Base-by-base conservation (phyloP, 1,284 basidiomycete genomes). In the Ustilago crameri region DNA sequence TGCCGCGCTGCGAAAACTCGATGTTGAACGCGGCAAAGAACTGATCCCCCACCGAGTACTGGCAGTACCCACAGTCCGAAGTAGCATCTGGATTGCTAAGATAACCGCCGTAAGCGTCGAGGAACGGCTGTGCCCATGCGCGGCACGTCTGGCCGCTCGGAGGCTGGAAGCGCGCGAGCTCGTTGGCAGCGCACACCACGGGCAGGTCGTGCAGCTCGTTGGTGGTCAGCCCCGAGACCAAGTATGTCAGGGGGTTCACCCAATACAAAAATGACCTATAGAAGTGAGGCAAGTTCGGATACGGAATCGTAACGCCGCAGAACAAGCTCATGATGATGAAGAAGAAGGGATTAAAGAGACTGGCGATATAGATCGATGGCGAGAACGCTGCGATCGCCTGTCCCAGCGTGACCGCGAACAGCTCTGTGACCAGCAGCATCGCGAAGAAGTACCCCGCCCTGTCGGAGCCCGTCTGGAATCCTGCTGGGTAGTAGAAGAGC, bases 401-500 rank as follows among this genome's bases (percentile, higher is more conserved):
- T 51, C 92, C 92, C 10, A 93, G 85, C 15, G 90, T 88, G 24
- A 93, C 91, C 66, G 90, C 88, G 81, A 91, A 93, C 35, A 88
- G 84, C 51, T 89, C 49, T 10, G 45, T 53, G 44, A 47, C 46
- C 34, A 55, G 43, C 30, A 50, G 37, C 50, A 71, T 65, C 27
- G 67, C 63, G 23, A 55, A 69, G 60, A 58, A 62, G 66, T 69
- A 69, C 8, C 59, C 66, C 2, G 66, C 66, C 5, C 53, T 40
- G 24, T 64, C 51, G 3, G 56, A 63, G 18, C 10, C 41, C 5
- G 18, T 18, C 41, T 61, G 52, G 52, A 71, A 71, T 9, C 56
- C 56, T 15, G 55, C 40, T 7, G 54, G 56, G 43, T 52, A 71
- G 57, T 71, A 71, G 52, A 58, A 65, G n/a, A 65, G 61, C 9